Evolutionary conservation across 352 stramenopile species (phyloP).

Genomic region (Pythium rhizo-oryzae): DNA sequence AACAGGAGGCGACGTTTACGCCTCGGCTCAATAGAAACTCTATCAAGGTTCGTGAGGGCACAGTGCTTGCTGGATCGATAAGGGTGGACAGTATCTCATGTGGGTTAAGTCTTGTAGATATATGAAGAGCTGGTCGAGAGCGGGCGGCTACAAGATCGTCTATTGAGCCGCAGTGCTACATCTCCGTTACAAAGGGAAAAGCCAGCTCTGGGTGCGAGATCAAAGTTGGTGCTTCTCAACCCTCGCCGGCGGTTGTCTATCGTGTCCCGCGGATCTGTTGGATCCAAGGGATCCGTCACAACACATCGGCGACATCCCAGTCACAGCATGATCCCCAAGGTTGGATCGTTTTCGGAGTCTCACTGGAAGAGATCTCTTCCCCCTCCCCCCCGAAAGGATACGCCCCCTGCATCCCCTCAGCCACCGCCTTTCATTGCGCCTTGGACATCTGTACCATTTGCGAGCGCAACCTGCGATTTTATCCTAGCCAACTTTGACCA

Average conservation of each 20-base stretch:
- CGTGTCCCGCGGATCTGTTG: slow-evolving; percentile 4
- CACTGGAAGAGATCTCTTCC: slow-evolving; percentile 4
- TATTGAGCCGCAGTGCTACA: not conserved
- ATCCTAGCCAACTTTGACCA: slow-evolving; percentile 53
- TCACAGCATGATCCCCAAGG: slow-evolving; percentile 7
- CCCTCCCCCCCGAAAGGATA: not conserved
- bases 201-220: not conserved
- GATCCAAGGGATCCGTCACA: not conserved
- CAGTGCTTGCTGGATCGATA: not conserved
- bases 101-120: slow-evolving; percentile 33
- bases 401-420: not conserved
- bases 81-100: not conserved
- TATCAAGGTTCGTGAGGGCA: slow-evolving; percentile 31
- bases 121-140: slow-evolving; percentile 50
- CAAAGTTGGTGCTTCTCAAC: not conserved
- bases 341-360: slow-evolving; percentile 19
- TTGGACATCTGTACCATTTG: slow-evolving; percentile 46
- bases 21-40: slow-evolving; percentile 55
- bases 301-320: not conserved
- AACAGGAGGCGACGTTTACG: slow-evolving; percentile 46
- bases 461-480: slow-evolving; percentile 37
- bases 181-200: not conserved
- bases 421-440: slow-evolving; percentile 6
- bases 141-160: slow-evolving; percentile 32
- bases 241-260: slow-evolving; percentile 9